Evolutionary conservation across 2,329 filamentous ascomycete species (phyloP), one percentile per base, ranked within the genome.

Genomic region (Trichoderma sp.): DNA sequence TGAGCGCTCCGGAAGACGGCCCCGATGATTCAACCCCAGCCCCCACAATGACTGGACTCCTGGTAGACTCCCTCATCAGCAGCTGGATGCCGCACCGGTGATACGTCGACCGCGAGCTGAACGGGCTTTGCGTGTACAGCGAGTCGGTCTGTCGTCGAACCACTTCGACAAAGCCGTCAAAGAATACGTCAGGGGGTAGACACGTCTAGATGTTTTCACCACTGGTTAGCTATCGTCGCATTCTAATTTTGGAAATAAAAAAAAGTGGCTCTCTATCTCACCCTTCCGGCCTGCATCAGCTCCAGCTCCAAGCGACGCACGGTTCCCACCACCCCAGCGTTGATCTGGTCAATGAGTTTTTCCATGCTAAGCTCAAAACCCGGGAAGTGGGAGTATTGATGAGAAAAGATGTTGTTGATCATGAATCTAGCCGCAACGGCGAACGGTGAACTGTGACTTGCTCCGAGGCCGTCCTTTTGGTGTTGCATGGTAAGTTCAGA

Each of bases 281-380:
- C 84, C 79, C 82, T 85, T 71, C 84, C 85, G 13, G 79, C 80
- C 64, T 83, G 79, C 60, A 87, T 78, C 5, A 86, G 72, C 67
- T 86, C 83, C 19, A 87, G 74, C 73, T 87, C 85, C 1, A 85
- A 74, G 54, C 80, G 80, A 15, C 85, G 80, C 19, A 81, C 76
- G 17, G 80, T 83, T 15, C 70, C 73, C 22, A 83, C 76, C 50
- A 72, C 74, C 9, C 79, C 79, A n/a, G 72, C 73, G 34, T 73
- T 73, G 59, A 83, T 74, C 15, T 76, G 78, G 45, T 77, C 74
- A 27, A 76, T 70, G 5, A 86, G 73, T 4, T 72, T 72, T 35
- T 74, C 69, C 32, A 86, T 73, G 35, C 75, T 75, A 4, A 71
- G 68, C 6, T 73, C 64, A 29, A 85, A 75, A 2, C 69, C 71